Evolutionary conservation across 179 eudicot species (phyloP).

Genomic region (Drosera spatulata): DNA sequence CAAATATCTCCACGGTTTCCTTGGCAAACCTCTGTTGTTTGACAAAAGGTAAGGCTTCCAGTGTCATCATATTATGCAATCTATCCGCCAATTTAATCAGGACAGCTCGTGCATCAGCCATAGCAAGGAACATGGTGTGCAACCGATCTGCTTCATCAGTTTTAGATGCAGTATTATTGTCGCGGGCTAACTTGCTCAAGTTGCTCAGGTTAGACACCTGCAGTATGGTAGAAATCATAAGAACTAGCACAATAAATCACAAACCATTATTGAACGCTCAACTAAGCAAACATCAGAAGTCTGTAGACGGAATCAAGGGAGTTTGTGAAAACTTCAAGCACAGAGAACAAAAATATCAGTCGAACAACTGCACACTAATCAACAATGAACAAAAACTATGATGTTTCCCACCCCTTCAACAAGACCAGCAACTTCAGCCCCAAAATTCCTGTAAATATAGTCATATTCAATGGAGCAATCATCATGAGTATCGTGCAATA

Average conservation of each 20-base stretch:
- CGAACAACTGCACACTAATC: too few relatives aligned
- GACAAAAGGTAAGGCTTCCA: slow-evolving; percentile 64
- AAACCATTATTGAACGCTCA: too few relatives aligned
- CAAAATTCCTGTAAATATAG: slow-evolving; percentile 42
- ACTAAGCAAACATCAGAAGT: too few relatives aligned
- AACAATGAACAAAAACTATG: too few relatives aligned
- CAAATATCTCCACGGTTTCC: slow-evolving; percentile 88
- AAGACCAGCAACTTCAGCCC: slow-evolving; percentile 82
- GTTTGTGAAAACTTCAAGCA: too few relatives aligned
- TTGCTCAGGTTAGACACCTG: slow-evolving; percentile 91
- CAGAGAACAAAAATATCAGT: too few relatives aligned
- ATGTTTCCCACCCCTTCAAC: slow-evolving; percentile 67
- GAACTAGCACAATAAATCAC: background rate
- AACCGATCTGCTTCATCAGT: slow-evolving; percentile 82
- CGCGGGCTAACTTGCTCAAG: slow-evolving; percentile 97
- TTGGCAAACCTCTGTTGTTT: slow-evolving; percentile 86
- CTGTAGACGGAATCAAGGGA: too few relatives aligned
- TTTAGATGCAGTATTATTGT: slow-evolving; percentile 70
- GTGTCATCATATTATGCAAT: slow-evolving; percentile 83
- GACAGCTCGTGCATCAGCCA: slow-evolving; percentile 96
- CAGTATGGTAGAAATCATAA: slow-evolving; percentile 1
- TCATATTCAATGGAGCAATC: slow-evolving; percentile 69
- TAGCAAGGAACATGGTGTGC: slow-evolving; percentile 95
- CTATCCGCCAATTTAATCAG: slow-evolving; percentile 90
- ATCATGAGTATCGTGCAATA: slow-evolving; percentile 86